phyloP scores from a whole-genome alignment of 768 basidiomycete genomes.

The Leccinum sublutescens region DNA sequence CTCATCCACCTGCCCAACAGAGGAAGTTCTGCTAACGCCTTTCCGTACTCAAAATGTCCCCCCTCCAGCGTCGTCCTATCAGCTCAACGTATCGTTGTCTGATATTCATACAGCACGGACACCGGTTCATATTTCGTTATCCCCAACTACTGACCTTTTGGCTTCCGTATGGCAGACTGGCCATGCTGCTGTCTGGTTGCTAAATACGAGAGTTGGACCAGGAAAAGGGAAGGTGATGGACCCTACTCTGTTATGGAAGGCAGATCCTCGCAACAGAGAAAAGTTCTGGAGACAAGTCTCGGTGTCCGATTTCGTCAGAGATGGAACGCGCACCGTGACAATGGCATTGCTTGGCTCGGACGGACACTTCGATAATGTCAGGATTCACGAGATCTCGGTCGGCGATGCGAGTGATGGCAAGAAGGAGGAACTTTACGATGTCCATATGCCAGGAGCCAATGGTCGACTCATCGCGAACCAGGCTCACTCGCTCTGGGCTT shows the following conservation, averaged over 20 bases:
- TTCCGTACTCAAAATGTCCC: conserved; percentile 94
- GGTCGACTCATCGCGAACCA: conserved; percentile 44
- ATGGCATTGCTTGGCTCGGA: conserved; percentile 43
- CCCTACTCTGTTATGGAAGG: conserved; percentile 43
- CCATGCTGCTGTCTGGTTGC: conserved; percentile 62
- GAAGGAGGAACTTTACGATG: conserved; percentile 6
- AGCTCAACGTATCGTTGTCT: conserved; percentile 32
- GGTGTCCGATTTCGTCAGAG: conserved; percentile 11
- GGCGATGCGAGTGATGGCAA: not conserved
- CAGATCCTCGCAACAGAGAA: conserved; percentile 12
- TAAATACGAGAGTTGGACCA: conserved; percentile 60
- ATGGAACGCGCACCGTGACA: conserved; percentile 7
- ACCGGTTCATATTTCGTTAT: conserved; percentile 70
- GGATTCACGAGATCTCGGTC: conserved; percentile 22
- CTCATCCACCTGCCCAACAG: conserved; percentile 39
- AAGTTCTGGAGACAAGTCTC: conserved; percentile 32
- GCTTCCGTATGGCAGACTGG: conserved; percentile 74
- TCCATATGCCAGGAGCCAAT: conserved; percentile 37
- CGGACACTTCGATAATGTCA: conserved; percentile 34
- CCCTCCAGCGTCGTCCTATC: conserved; percentile 91
- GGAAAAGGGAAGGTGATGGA: conserved; percentile 60
- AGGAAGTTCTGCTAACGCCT: conserved; percentile 77
- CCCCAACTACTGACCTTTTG: conserved; percentile 52
- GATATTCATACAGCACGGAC: conserved; percentile 14
- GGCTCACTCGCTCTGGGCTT: conserved; percentile 26